Conservation (phyloP, 1,284 basidiomycete species). For the Cutaneotrichosporon sp. region DNA sequence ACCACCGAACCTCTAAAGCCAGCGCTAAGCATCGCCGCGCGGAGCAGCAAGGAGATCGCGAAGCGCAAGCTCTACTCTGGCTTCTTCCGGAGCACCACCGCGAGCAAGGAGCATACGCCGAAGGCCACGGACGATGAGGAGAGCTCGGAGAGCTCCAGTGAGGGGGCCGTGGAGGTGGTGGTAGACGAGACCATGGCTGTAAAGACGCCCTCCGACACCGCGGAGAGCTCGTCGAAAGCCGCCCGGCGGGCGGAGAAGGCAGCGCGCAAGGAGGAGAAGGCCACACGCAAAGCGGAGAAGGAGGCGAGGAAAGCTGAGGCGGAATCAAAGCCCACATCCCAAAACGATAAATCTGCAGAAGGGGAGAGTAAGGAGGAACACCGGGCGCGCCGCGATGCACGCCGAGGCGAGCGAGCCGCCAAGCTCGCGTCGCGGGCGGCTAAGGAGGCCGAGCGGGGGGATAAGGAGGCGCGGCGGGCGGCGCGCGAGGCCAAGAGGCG, state of each 20-base stretch:
- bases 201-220: neutral
- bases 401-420: conserved; percentile 1
- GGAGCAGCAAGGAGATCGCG: conserved; percentile 74
- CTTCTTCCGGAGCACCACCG: conserved; percentile 75
- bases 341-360: neutral
- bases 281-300: neutral
- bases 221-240: conserved; percentile 6
- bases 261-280: neutral
- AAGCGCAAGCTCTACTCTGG: conserved; percentile 69
- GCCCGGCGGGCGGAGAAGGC: conserved; percentile 5
- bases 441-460: neutral
- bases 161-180: conserved; percentile 3
- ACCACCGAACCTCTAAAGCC: conserved; percentile 40
- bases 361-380: conserved; percentile 9
- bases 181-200: neutral
- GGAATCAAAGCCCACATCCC: neutral
- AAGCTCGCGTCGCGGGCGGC: conserved; percentile 7
- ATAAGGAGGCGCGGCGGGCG: conserved; percentile 7
- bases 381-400: conserved; percentile 1
- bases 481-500: neutral
- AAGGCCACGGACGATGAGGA: conserved; percentile 19
- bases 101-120: conserved; percentile 54
- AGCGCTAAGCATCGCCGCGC: conserved; percentile 60
- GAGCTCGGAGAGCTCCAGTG: conserved; percentile 4
- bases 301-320: conserved; percentile 1